Conservation (phyloP, 306 rosid genomes). For the Argentina anserina region DNA sequence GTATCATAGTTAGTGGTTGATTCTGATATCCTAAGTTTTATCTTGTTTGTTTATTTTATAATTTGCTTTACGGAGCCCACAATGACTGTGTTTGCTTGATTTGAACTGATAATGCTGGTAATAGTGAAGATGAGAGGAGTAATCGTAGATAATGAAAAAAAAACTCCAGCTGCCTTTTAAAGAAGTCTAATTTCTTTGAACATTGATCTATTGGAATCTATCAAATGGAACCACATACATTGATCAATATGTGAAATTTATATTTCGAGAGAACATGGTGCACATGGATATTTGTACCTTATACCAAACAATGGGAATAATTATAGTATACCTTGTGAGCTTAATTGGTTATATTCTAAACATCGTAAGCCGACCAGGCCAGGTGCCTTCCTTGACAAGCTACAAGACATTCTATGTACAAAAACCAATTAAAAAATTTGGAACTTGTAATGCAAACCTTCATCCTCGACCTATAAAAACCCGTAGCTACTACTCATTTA, state of each 20-base stretch:
- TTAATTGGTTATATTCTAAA: not conserved
- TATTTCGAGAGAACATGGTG: not conserved
- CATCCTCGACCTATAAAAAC: constrained; percentile 1
- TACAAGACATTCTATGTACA: not conserved
- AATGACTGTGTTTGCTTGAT: not conserved
- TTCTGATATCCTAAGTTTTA: too few species aligned
- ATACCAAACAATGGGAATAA: not conserved
- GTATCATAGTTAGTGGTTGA: not conserved
- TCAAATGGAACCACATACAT: not conserved
- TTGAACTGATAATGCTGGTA: not conserved
- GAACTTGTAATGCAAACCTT: not conserved
- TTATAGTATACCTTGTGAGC: constrained; percentile 5
- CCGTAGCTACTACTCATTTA: not conserved
- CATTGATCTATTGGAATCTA: not conserved
- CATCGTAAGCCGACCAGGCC: too few species aligned
- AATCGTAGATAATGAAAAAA: too few species aligned
- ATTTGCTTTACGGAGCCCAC: too few species aligned
- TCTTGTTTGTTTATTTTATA: too few species aligned
- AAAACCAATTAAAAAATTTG: not conserved
- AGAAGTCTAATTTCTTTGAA: not conserved
- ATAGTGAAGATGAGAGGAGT: not conserved
- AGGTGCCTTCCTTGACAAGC: constrained; percentile 5
- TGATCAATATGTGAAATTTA: not conserved
- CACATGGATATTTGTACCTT: constrained; percentile 1
- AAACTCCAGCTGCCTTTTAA: not conserved